Conservation (phyloP, 768 basidiomycete species). For the Clathrus columnatus region DNA sequence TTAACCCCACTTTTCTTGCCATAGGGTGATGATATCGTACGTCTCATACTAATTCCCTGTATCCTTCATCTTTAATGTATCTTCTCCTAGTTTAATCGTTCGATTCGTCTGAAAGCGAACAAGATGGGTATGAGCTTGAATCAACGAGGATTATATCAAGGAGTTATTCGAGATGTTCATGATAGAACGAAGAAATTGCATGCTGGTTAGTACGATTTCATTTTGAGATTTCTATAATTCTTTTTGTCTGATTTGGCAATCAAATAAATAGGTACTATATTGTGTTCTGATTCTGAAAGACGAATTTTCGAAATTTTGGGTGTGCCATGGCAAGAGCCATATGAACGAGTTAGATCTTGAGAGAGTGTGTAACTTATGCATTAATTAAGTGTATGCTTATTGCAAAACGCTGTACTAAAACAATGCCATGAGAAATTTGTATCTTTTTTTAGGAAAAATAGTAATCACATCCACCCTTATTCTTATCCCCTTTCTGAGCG, state of each 20-base stretch:
- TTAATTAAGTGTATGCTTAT: too few species aligned
- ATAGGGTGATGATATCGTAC: slow-evolving; percentile 83
- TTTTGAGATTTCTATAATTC: not conserved
- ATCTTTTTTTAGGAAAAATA: too few species aligned
- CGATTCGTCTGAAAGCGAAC: slow-evolving; percentile 76
- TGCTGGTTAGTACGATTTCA: slow-evolving; percentile 31
- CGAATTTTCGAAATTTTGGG: slow-evolving; percentile 76
- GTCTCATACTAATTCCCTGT: slow-evolving; percentile 19
- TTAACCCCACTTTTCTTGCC: not conserved
- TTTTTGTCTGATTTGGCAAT: not conserved
- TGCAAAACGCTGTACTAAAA: too few species aligned
- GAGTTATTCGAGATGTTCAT: slow-evolving; percentile 61
- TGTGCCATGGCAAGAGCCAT: slow-evolving; percentile 78
- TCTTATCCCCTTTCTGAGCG: too few species aligned
- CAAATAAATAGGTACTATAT: slow-evolving; percentile 40
- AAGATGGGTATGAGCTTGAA: slow-evolving; percentile 79
- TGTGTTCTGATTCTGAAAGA: slow-evolving; percentile 79
- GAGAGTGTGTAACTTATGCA: too few species aligned
- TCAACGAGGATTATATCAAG: slow-evolving; percentile 71
- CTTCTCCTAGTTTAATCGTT: slow-evolving; percentile 70
- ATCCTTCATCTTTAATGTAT: not conserved
- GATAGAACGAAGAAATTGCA: slow-evolving; percentile 53
- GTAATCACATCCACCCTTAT: too few species aligned
- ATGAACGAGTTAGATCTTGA: slow-evolving; percentile 51
- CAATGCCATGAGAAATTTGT: too few species aligned